Conservation (phyloP, 164 flowering plant genomes). For the Vitis vinifera region DNA sequence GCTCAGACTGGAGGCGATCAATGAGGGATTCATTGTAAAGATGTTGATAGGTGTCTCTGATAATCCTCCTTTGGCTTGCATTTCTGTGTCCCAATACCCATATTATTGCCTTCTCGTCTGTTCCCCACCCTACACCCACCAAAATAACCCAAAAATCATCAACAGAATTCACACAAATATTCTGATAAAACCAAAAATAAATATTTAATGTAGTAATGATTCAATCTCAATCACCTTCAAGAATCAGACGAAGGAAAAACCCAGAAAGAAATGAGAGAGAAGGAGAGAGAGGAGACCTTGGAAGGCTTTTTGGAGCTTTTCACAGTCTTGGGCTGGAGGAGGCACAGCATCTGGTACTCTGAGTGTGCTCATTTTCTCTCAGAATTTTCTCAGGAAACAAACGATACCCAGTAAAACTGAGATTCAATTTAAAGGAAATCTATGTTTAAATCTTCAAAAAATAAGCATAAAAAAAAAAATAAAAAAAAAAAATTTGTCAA, state of each 20-base stretch:
- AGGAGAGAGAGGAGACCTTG: constrained; percentile 36
- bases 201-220: background rate
- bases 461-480: background rate
- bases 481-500: no score
- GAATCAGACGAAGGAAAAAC: background rate
- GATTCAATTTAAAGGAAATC: background rate
- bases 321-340: constrained; percentile 58
- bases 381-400: constrained; percentile 3
- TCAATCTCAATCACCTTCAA: background rate
- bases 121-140: constrained; percentile 57
- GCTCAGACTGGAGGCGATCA: constrained; percentile 57
- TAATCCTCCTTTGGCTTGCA: constrained; percentile 60
- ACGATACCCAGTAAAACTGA: background rate
- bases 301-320: constrained; percentile 52
- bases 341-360: constrained; percentile 68
- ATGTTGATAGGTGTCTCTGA: constrained; percentile 60
- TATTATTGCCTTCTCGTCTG: constrained; percentile 74
- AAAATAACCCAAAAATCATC: background rate
- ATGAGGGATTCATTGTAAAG: constrained; percentile 66
- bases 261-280: constrained; percentile 4
- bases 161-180: background rate
- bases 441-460: background rate
- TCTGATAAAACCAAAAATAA: background rate
- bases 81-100: constrained; percentile 64
- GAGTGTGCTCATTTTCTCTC: constrained; percentile 49